These are phyloP conservation scores for Acanthamoeba lenticulata DNA, from an alignment of 208 protist species.

Conservation along the genomic window DNA sequence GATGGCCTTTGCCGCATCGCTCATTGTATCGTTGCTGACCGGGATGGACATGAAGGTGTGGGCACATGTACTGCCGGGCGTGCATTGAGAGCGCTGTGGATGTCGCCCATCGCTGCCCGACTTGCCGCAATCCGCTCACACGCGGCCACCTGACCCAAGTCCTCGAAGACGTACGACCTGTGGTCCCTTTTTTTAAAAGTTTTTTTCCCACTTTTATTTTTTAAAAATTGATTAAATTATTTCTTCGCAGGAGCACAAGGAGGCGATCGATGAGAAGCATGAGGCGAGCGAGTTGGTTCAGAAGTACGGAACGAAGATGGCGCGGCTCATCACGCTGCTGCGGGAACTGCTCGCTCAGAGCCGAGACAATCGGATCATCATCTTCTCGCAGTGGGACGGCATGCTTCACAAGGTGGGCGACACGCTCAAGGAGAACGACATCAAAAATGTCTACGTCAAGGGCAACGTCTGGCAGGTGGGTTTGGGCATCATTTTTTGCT, in stretches of 20 bases:
- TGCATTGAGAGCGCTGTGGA: not conserved
- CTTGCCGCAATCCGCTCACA: not conserved
- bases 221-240: no score
- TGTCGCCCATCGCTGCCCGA: not conserved
- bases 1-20: not conserved
- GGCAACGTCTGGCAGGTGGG: constrained; percentile 66
- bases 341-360: not conserved
- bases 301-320: constrained; percentile 70
- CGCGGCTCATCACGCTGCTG: constrained; percentile 29
- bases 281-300: not conserved
- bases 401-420: constrained; percentile 13
- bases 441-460: constrained; percentile 61
- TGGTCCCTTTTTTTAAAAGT: no score
- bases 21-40: not conserved
- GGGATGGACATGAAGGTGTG: not conserved
- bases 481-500: no score
- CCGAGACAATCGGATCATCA: constrained; percentile 30
- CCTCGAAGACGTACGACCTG: not conserved
- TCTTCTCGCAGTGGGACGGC: constrained; percentile 44
- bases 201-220: no score
- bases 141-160: not conserved
- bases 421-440: constrained; percentile 61
- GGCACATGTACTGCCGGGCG: not conserved
- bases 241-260: not conserved
- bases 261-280: not conserved